Conservation (phyloP, 1,139 yeast species). For the Kodamaea alishanica region DNA sequence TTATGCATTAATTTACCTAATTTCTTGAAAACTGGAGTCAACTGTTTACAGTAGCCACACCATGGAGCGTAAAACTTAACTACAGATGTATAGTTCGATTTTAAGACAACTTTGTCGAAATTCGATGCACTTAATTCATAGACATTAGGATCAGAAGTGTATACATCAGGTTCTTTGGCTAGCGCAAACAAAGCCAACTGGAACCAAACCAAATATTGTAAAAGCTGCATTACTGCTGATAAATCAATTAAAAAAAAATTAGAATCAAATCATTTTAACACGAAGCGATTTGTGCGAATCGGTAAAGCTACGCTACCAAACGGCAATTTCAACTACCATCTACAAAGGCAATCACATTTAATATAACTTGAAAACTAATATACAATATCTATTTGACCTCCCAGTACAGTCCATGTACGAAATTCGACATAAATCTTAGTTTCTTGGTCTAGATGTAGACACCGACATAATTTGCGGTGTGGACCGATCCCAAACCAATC, state of each 20-base stretch:
- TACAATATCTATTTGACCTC: too few species aligned
- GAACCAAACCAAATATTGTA: too few species aligned
- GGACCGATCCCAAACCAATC: conserved; percentile 37
- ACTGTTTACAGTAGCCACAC: conserved; percentile 78
- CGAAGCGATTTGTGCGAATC: too few species aligned
- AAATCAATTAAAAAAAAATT: too few species aligned
- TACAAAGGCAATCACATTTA: too few species aligned
- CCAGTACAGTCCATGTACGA: not conserved
- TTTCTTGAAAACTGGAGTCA: conserved; percentile 55
- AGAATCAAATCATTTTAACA: too few species aligned
- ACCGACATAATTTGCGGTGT: conserved; percentile 42
- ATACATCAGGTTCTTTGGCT: conserved; percentile 18
- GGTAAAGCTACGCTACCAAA: too few species aligned
- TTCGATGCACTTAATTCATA: conserved; percentile 53
- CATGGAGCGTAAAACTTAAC: conserved; percentile 97
- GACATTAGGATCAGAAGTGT: conserved; percentile 46
- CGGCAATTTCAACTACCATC: too few species aligned
- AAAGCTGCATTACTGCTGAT: too few species aligned
- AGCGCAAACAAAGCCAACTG: too few species aligned
- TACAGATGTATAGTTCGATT: conserved; percentile 72
- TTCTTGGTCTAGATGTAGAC: conserved; percentile 27
- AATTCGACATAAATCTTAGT: not conserved
- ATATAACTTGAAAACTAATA: too few species aligned
- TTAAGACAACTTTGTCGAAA: conserved; percentile 62
- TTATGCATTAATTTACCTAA: conserved; percentile 55